Base-by-base conservation (phyloP, 345 rosid species). In the Corchorus olitorius region DNA sequence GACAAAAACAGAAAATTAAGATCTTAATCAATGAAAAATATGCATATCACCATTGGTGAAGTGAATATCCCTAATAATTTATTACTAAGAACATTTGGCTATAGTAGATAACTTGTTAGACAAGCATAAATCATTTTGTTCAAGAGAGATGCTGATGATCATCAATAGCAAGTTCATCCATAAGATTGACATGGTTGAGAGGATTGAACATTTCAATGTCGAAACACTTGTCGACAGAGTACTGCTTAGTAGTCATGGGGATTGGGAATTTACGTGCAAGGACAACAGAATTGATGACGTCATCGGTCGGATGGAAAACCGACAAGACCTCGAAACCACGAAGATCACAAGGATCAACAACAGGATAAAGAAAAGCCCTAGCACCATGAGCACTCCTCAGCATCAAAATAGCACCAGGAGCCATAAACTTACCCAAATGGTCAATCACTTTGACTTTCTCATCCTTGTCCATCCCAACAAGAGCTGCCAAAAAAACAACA, bases 361-460 rank as follows among this genome's bases (percentile, higher is more conserved):
- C 88, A 0, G 99, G 99, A 70, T 94, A 94, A 4, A 94, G 98
- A 68, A 94, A 93, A 12, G 89, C 93, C 77, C 99, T 80, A 74
- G 99, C 95, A 4, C 94, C 97, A 58, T 94, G 94, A n/a, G 99
- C 98, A 13, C 99, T 94, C 85, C 99, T 86, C 12, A 93, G 77
- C 99, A 94, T 86, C 52, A 93, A 73, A 7, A 90, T 15, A 22
- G 94, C 88, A 12, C 87, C 94, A 8, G 91, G 90, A 72, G 88
- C 86, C 99, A 94, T 94, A 65, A 87, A 74, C 85, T 87, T 93
- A 14, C 82, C 86, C 85, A 93, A 77, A 83, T 94, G 98, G 16
- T 85, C 91, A 15, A 90, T 76, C 59, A 91, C 87, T 76, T 78
- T 78, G 43, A 84, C 22, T 75, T 94, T 93, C 48, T 82, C 93